These are phyloP conservation scores for Ramalina peruviana DNA, from an alignment of 495 filamentous ascomycete genomes.

Conservation along the genomic window DNA sequence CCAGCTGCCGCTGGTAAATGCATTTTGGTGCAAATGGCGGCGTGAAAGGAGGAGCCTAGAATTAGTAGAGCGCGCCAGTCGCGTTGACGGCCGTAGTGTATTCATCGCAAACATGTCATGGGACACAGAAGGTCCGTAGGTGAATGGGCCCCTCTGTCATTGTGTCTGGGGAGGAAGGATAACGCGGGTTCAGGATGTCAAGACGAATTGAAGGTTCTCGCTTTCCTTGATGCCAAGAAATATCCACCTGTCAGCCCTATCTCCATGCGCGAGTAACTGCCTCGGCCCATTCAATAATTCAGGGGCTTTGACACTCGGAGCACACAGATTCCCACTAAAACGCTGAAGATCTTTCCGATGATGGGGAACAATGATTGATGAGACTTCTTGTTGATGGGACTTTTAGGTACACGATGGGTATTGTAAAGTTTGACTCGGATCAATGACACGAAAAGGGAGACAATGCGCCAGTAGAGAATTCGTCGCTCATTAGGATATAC, in stretches of 20 bases:
- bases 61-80: conserved; percentile 4
- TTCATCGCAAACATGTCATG: conserved; percentile 9
- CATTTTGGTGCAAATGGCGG: conserved; percentile 48
- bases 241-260: no score
- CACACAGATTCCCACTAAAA: no score
- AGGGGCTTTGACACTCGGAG: no score
- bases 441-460: background rate
- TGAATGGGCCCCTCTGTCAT: conserved; percentile 10
- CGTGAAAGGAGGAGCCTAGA: conserved; percentile 35
- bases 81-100: background rate
- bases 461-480: background rate
- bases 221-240: no score
- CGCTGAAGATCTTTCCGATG: background rate
- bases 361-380: background rate
- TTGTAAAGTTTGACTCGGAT: background rate
- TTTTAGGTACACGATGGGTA: conserved; percentile 3
- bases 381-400: background rate
- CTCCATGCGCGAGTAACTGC: no score
- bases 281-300: no score
- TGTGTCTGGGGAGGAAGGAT: background rate
- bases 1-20: conserved; percentile 49
- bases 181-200: no score
- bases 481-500: conserved; percentile 1
- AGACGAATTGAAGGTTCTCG: no score
- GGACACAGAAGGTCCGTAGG: conserved; percentile 12